These are phyloP conservation scores for Xerocomus brunneocitrinus DNA, from an alignment of 768 basidiomycete genomes.

Conservation along the genomic window DNA sequence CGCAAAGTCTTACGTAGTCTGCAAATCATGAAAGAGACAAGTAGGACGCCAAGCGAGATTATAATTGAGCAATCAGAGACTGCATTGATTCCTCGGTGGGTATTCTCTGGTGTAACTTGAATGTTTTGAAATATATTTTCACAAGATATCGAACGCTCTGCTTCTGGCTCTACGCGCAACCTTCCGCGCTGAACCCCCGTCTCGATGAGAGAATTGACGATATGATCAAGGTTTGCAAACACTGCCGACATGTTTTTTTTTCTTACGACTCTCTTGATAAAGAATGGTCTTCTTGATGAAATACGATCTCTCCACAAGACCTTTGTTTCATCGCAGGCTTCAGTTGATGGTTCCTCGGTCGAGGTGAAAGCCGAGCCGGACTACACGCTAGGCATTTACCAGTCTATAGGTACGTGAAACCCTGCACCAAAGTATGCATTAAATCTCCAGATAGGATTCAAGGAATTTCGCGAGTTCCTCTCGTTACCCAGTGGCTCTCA, in stretches of 20 bases:
- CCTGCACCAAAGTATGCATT: neutral
- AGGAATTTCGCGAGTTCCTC: slow-evolving; percentile 77
- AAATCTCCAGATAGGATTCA: slow-evolving; percentile 62
- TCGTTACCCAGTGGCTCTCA: slow-evolving; percentile 37
- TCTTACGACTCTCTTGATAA: slow-evolving; percentile 6
- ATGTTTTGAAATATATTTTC: neutral
- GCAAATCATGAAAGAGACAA: slow-evolving; percentile 68
- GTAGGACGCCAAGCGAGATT: slow-evolving; percentile 62
- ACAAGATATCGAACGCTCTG: slow-evolving; percentile 77
- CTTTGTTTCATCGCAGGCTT: slow-evolving; percentile 6
- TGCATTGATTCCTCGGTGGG: slow-evolving; percentile 48
- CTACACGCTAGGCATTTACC: slow-evolving; percentile 84
- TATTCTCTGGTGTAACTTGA: neutral
- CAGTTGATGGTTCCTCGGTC: neutral
- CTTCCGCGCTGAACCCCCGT: slow-evolving; percentile 55
- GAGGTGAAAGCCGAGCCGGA: slow-evolving; percentile 31
- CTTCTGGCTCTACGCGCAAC: slow-evolving; percentile 87
- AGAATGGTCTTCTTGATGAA: slow-evolving; percentile 82
- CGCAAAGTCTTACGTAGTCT: slow-evolving; percentile 84
- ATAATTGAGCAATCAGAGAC: slow-evolving; percentile 55
- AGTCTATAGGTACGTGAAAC: slow-evolving; percentile 71
- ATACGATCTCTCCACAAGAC: slow-evolving; percentile 49
- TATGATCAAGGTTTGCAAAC: slow-evolving; percentile 70
- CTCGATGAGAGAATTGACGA: slow-evolving; percentile 78
- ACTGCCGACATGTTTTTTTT: neutral